Base-by-base conservation (phyloP, 371 early-diverging fungal genomes). In the Lichtheimia corymbifera region DNA sequence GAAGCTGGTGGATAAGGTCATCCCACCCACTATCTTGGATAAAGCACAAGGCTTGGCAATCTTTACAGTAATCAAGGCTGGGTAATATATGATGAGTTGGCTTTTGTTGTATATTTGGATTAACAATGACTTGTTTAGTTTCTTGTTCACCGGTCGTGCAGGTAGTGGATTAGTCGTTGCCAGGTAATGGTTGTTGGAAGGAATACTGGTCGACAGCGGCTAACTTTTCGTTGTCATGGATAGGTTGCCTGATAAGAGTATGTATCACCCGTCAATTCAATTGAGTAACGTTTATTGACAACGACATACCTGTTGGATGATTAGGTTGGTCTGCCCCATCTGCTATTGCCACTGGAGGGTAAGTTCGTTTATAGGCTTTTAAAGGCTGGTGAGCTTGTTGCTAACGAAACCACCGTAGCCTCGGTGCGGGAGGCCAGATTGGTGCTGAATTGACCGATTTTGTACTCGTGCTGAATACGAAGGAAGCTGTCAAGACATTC, bases 81-180 rank as follows among this genome's bases (percentile, higher is more conserved):
- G 47, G 47, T 35, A 35, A 35, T 35, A 11, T 35, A 11, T 4
- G 2, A 35, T 35, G 2, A 5, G 9, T 35, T 35, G 35, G 9
- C 35, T 35, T 11, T 11, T 35, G 1, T 35, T 35, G 11, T 11
- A 6, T 11, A 6, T 1, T 11, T 35, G 6, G 2, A 35, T 35
- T 35, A 11, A 35, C 35, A 35, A 9, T 35, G 35, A 0, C 11
- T 35, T 35, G 95, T 45, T 0, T 0, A 35, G 35, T 9, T 94
- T 95, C 64, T 71, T 94, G 24, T 96, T 93, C 84, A 91, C 94
- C 2, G 97, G 96, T 24, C 80, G 96, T 50, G 84, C 85, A 17
- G 97, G 97, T 18, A 84, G 94, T n/a, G 97, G 97, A 0, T 71
- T 97, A 4, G 95, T 95, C 9, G 87, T 96, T 11, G 94, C 96